phyloP scores from a whole-genome alignment of 2,329 filamentous ascomycete species.

The Neonectria ditissima region DNA sequence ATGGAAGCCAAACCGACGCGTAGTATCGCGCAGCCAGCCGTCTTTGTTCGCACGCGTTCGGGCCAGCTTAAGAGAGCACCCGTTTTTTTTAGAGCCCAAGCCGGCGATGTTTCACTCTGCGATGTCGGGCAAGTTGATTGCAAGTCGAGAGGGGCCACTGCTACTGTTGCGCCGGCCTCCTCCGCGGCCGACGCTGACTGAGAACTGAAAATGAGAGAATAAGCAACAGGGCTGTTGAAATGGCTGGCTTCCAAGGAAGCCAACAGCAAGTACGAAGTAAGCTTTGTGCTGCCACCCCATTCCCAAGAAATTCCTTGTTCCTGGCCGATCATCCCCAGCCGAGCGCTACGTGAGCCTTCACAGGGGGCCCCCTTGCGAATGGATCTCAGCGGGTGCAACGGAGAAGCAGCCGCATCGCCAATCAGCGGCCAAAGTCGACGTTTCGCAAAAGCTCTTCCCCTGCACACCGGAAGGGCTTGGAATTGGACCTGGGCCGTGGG shows the following conservation, averaged over 20 bases:
- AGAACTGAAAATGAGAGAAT: not conserved
- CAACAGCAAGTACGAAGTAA: not conserved
- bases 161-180: not conserved
- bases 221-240: constrained; percentile 5
- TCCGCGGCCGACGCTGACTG: not conserved
- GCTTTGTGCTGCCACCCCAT: not conserved
- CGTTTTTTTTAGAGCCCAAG: not conserved
- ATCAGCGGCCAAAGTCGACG: constrained; percentile 27
- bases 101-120: not conserved
- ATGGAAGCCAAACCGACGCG: not conserved
- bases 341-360: constrained; percentile 18
- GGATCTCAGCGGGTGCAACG: constrained; percentile 33
- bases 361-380: constrained; percentile 18
- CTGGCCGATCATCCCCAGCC: constrained; percentile 22
- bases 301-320: constrained; percentile 14
- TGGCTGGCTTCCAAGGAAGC: constrained; percentile 12
- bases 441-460: constrained; percentile 29
- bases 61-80: no score
- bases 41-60: not conserved
- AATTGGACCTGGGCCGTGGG: not conserved
- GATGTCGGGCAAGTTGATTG: not conserved
- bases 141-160: not conserved
- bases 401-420: constrained; percentile 39
- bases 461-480: constrained; percentile 15
- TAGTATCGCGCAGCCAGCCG: not conserved